Base-by-base conservation (phyloP, 352 stramenopile species). In the Globisporangium irregulare region DNA sequence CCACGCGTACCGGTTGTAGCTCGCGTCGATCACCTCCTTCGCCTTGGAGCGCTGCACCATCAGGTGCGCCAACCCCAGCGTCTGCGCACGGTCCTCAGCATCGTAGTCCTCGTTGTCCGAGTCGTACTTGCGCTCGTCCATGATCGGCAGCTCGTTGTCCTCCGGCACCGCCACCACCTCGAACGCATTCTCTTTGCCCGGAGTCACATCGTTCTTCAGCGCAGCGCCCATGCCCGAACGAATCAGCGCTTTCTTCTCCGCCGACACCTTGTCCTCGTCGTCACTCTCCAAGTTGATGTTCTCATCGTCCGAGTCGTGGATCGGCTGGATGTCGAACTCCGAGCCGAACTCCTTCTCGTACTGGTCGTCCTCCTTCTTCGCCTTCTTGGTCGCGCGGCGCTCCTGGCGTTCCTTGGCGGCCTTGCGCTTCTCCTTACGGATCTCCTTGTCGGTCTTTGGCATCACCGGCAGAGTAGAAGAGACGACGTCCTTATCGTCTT, bases 1-100 rank as follows among this genome's bases (percentile, higher is more conserved):
- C 97, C 98, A 99, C 4, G 97, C 93, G 75, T 98, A 99, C 0
- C 98, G 94, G 78, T 99, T 99, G 91, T 99, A 99, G 29, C 92
- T 99, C 2, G 97, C 91, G 74, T 99, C 98, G 5, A 99, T 94
- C 62, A 99, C 73, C 27, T 98, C 96, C 75, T 99, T 99, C 8
- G 97, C 95, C 66, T 99, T 99, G 0, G 87, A 97, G 66, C 97
- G 93, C 41, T 98, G 89, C 9, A 99, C 85, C 93, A 99, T 99
- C 97, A 99, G 98, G 12, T 95, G 98, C 14, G 96, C 98, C 9
- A 99, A 72, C 3, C 97, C 97, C n/a, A 99, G 79, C 4, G 94
- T 98, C 64, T 97, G 85, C 0, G 95, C 92, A n/a, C 97, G 94
- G 64, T 99, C 97, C 61, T 99, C 96, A 7, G 87, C 94, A 64